Evolutionary conservation across 176 grass and related monocot species (phyloP).

Genomic region (Hyparrhenia diplandra): DNA sequence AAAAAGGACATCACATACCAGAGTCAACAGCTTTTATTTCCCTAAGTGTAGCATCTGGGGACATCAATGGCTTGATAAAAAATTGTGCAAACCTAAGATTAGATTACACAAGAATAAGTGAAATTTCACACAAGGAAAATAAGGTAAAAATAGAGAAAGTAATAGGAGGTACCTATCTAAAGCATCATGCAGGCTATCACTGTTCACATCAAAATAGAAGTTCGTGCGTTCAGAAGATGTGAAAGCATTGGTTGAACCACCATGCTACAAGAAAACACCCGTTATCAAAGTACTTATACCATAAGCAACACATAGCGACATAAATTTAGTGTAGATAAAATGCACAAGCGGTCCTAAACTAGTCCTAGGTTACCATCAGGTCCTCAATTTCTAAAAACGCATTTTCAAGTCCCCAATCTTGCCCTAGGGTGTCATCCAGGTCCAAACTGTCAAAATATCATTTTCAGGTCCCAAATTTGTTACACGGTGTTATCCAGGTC

Average conservation of each 20-base stretch:
- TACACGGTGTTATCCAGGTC: not conserved
- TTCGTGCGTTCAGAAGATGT: slow-evolving; percentile 81
- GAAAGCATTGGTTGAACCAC: slow-evolving; percentile 88
- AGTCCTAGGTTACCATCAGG: not conserved
- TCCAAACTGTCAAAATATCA: not conserved
- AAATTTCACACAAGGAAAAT: slow-evolving; percentile 30
- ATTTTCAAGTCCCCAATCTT: not conserved
- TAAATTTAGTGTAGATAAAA: slow-evolving; percentile 15
- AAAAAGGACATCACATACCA: slow-evolving; percentile 49
- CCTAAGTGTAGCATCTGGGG: slow-evolving; percentile 80
- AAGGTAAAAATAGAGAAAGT: not conserved
- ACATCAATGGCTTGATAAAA: slow-evolving; percentile 97
- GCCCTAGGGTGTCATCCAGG: too few relatives aligned
- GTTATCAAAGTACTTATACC: slow-evolving; percentile 20
- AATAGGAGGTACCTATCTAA: slow-evolving; percentile 69
- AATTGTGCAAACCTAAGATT: slow-evolving; percentile 89
- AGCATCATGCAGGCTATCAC: slow-evolving; percentile 73
- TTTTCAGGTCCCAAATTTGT: not conserved
- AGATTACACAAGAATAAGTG: slow-evolving; percentile 8
- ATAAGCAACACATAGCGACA: not conserved
- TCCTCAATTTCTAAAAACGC: not conserved
- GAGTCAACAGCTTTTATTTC: slow-evolving; percentile 99
- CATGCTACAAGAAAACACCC: slow-evolving; percentile 61
- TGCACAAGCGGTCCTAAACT: not conserved
- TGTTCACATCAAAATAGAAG: slow-evolving; percentile 92